These are phyloP conservation scores for Fallopia convolvulus DNA, from an alignment of 148 eudicot species.

Conservation along the genomic window DNA sequence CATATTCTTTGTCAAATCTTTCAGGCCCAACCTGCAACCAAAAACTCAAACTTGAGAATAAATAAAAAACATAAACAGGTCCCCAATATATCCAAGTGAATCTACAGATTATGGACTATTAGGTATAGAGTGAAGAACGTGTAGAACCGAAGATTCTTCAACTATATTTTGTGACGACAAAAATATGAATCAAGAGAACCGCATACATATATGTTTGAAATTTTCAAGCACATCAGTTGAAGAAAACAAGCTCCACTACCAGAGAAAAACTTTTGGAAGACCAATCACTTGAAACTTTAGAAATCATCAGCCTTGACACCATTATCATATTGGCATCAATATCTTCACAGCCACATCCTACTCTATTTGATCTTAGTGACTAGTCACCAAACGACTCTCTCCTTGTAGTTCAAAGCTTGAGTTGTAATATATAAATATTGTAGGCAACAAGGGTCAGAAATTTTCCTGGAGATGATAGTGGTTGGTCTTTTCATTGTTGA, in stretches of 20 bases:
- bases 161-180: not conserved
- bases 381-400: not conserved
- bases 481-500: not conserved
- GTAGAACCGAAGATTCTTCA: not conserved
- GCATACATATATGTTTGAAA: not conserved
- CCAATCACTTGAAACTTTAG: not conserved
- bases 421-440: too few relatives aligned
- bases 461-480: not conserved
- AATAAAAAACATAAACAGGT: not conserved
- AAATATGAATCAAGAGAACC: not conserved
- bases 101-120: not conserved
- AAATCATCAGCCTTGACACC: not conserved
- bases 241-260: not conserved
- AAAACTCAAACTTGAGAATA: slow-evolving; percentile 8
- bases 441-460: not conserved
- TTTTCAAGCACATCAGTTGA: not conserved
- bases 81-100: not conserved
- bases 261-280: not conserved
- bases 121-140: not conserved
- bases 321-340: not conserved
- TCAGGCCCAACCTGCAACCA: slow-evolving; percentile 74
- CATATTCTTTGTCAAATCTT: slow-evolving; percentile 95
- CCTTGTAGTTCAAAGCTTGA: not conserved
- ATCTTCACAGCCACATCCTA: not conserved
- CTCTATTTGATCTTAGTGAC: not conserved